Percentiles rank a stretch among this genome's conserved stretches.
Evolutionary conservation across 441 rosid species (phyloP).

Genomic region (Jatropha podagrica): DNA sequence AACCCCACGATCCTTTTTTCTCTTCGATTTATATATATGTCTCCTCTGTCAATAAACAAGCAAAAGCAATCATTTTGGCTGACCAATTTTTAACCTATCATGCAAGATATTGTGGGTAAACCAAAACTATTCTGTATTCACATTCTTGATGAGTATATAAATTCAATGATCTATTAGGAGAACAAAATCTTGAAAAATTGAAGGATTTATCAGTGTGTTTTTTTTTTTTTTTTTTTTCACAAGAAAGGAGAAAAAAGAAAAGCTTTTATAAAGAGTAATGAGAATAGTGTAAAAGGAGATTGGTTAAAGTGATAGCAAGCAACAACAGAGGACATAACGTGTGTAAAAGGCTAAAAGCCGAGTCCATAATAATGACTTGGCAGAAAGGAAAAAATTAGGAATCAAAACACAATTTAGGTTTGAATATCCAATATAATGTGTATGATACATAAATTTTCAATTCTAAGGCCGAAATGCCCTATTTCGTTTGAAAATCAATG

Average conservation of each 20-base stretch:
- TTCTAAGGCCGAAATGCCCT: not conserved
- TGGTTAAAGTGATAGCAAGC: not conserved
- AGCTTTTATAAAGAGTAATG: not conserved
- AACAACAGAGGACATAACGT: not conserved
- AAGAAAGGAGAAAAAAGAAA: not conserved
- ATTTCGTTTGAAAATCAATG: no score
- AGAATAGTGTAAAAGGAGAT: not conserved
- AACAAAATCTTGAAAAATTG: no score
- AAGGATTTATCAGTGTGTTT: not conserved
- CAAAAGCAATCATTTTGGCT: not conserved
- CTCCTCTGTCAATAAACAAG: not conserved
- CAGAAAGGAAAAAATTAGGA: slow-evolving; percentile 18
- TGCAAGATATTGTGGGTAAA: no score
- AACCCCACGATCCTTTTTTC: slow-evolving; percentile 21
- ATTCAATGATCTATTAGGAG: no score
- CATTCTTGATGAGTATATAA: no score
- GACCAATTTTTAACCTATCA: slow-evolving; percentile 10
- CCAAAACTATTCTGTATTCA: no score
- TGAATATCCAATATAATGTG: slow-evolving; percentile 4
- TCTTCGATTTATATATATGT: no score
- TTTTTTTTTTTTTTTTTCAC: not conserved
- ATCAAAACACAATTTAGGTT: slow-evolving; percentile 29
- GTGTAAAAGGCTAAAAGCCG: slow-evolving; percentile 5
- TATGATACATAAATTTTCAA: not conserved
- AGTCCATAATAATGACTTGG: slow-evolving; percentile 8